Conservation (phyloP, 2,329 filamentous ascomycete species). For the Zopfia rhizophila region DNA sequence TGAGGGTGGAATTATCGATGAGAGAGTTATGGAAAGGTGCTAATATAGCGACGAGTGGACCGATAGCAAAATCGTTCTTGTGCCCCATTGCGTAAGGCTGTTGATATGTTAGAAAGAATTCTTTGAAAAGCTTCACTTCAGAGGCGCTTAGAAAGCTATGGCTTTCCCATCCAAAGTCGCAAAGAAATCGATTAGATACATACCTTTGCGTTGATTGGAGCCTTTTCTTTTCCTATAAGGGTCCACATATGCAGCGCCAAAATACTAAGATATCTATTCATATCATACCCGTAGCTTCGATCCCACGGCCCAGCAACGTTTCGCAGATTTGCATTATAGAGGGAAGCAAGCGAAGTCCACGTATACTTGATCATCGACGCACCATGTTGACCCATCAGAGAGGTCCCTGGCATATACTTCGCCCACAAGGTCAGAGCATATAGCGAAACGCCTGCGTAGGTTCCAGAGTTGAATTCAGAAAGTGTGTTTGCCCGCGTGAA, state of each 20-base stretch:
- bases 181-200: too few relatives aligned
- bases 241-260: conserved; percentile 70
- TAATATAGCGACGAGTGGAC: conserved; percentile 66
- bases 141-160: neutral
- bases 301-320: conserved; percentile 74
- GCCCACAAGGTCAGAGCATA: conserved; percentile 68
- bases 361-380: conserved; percentile 63
- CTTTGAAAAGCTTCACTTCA: conserved; percentile 1
- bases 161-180: neutral
- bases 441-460: conserved; percentile 71
- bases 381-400: conserved; percentile 64
- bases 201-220: conserved; percentile 47
- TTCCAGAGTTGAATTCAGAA: conserved; percentile 71
- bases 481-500: conserved; percentile 67
- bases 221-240: conserved; percentile 60
- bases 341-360: conserved; percentile 62
- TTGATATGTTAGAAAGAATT: conserved; percentile 8
- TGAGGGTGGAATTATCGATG: conserved; percentile 53
- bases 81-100: conserved; percentile 67
- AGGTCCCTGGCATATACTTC: conserved; percentile 66
- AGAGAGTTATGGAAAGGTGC: conserved; percentile 61
- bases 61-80: conserved; percentile 67
- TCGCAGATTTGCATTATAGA: conserved; percentile 69
- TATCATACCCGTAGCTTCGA: conserved; percentile 70
- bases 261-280: conserved; percentile 70